phyloP scores from a whole-genome alignment of 176 grass and related monocot genomes.

The Paspalum notatum region DNA sequence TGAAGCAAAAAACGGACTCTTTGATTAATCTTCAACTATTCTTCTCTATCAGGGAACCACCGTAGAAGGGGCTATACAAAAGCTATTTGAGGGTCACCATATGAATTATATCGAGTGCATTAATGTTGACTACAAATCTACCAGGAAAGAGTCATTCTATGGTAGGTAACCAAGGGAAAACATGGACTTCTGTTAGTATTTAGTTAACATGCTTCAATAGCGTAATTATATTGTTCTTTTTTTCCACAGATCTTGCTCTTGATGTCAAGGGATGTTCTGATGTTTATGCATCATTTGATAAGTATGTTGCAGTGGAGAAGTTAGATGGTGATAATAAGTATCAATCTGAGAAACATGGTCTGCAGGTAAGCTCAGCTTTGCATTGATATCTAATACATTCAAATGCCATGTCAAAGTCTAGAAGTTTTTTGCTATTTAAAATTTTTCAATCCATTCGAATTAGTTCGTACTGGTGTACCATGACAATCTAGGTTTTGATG shows the following conservation, averaged over 20 bases:
- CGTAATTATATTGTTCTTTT: background rate
- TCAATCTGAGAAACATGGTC: conserved; percentile 72
- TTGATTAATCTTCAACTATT: conserved; percentile 19
- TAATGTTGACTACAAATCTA: conserved; percentile 75
- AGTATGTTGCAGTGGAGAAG: conserved; percentile 78
- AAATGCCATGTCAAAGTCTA: background rate
- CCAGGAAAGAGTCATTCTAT: conserved; percentile 85
- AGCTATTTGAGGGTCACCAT: conserved; percentile 80
- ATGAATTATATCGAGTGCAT: conserved; percentile 94
- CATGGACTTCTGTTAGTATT: conserved; percentile 12
- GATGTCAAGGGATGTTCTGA: conserved; percentile 82
- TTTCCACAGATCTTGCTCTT: conserved; percentile 64
- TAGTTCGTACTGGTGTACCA: conserved; percentile 22
- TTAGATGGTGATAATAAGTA: conserved; percentile 84
- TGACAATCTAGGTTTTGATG: conserved; percentile 16
- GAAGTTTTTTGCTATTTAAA: background rate
- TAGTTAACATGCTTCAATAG: conserved; percentile 14
- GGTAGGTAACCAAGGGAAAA: conserved; percentile 53
- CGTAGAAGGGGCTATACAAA: conserved; percentile 78
- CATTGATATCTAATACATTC: conserved; percentile 14
- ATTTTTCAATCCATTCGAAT: background rate
- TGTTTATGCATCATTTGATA: conserved; percentile 88
- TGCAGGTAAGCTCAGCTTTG: conserved; percentile 56
- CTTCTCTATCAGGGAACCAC: conserved; percentile 58
- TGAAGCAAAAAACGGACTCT: background rate